These are phyloP conservation scores for Saccharum spontaneum DNA, from an alignment of 176 grass and related monocot genomes.

Conservation along the genomic window DNA sequence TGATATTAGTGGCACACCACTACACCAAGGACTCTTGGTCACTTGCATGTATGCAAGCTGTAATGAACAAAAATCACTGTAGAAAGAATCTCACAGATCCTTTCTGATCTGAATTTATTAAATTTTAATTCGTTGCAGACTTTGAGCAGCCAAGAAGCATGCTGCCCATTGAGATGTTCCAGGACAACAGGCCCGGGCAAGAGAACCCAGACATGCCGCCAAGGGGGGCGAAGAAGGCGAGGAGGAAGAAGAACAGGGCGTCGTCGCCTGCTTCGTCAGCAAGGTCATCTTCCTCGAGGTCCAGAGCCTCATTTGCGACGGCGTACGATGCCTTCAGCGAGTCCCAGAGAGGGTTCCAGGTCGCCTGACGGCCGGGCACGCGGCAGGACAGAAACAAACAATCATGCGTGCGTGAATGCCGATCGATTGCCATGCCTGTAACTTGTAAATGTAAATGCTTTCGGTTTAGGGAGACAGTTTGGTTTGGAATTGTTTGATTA, in stretches of 20 bases:
- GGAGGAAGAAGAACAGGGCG: constrained; percentile 48
- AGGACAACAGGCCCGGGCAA: constrained; percentile 27
- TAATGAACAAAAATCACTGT: neutral
- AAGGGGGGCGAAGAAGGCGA: constrained; percentile 58
- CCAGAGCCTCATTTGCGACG: constrained; percentile 66
- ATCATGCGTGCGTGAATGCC: constrained; percentile 8
- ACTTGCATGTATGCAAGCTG: constrained; percentile 32
- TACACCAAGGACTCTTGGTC: constrained; percentile 11
- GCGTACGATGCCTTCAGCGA: constrained; percentile 61
- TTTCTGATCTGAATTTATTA: neutral
- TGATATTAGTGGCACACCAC: constrained; percentile 29
- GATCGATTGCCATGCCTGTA: constrained; percentile 1
- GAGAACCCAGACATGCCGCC: constrained; percentile 43
- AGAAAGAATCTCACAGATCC: neutral
- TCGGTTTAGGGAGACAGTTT: constrained; percentile 43
- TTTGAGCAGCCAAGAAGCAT: constrained; percentile 79
- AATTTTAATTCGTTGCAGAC: constrained; percentile 43
- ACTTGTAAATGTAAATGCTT: constrained; percentile 29
- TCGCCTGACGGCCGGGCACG: constrained; percentile 18
- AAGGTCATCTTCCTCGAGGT: constrained; percentile 75
- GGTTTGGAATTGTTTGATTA: constrained; percentile 39
- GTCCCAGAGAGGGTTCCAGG: constrained; percentile 40
- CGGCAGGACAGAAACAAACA: neutral
- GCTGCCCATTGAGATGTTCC: constrained; percentile 63
- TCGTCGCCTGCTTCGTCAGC: constrained; percentile 57